These are phyloP conservation scores for Ambrosiella xylebori DNA, from an alignment of 2,329 filamentous ascomycete genomes.

Conservation along the genomic window DNA sequence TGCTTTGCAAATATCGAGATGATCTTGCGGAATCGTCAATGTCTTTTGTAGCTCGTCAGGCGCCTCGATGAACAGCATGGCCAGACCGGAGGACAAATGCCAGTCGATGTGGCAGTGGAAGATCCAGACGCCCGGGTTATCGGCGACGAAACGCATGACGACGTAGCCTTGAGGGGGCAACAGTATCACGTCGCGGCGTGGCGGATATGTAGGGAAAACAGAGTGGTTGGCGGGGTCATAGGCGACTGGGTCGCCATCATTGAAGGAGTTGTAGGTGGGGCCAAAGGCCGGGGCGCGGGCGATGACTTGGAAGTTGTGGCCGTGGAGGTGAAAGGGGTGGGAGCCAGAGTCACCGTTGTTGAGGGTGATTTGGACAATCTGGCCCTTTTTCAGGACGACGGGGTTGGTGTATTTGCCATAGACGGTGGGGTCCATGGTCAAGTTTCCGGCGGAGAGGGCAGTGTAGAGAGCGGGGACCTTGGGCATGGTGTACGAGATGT, in stretches of 20 bases:
- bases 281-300: slow-evolving; percentile 12
- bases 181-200: slow-evolving; percentile 31
- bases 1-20: slow-evolving; percentile 24
- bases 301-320: slow-evolving; percentile 39
- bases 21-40: slow-evolving; percentile 37
- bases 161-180: slow-evolving; percentile 30
- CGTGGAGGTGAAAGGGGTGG: slow-evolving; percentile 50
- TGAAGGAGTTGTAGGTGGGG: slow-evolving; percentile 11
- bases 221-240: slow-evolving; percentile 24
- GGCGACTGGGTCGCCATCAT: slow-evolving; percentile 15
- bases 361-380: slow-evolving; percentile 38
- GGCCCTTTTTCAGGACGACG: slow-evolving; percentile 35
- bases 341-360: slow-evolving; percentile 41
- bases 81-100: slow-evolving; percentile 30
- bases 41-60: slow-evolving; percentile 28
- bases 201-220: slow-evolving; percentile 23
- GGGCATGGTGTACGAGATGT: slow-evolving; percentile 43
- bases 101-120: slow-evolving; percentile 35
- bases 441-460: slow-evolving; percentile 36
- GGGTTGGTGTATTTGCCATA: slow-evolving; percentile 35
- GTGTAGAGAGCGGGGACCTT: slow-evolving; percentile 54
- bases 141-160: slow-evolving; percentile 27
- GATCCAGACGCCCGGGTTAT: slow-evolving; percentile 29
- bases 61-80: slow-evolving; percentile 19
- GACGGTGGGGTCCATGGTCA: slow-evolving; percentile 28